A percentile compares a stretch with the other conserved stretches of the same genome.
Conservation (phyloP, 1,284 basidiomycete genomes). For the Cerioporus squamosus region DNA sequence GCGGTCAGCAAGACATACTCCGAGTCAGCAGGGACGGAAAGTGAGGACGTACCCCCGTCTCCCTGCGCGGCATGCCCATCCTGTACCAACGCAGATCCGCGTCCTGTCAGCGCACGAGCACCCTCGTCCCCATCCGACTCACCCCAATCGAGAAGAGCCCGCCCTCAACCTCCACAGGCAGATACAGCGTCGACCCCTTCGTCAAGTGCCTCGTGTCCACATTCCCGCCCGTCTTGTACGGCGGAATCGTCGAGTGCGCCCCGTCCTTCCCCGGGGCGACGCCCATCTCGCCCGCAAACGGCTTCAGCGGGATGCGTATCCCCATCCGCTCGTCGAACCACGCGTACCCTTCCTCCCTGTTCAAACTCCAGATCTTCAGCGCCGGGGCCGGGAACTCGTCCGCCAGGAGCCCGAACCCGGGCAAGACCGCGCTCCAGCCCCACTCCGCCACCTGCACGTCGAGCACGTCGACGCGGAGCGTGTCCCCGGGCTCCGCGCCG, state of each 20-base stretch:
- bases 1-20: background rate
- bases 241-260: conserved; percentile 63
- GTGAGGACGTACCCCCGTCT: conserved; percentile 58
- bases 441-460: conserved; percentile 54
- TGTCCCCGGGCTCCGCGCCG: conserved; percentile 56
- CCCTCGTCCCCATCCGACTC: conserved; percentile 24
- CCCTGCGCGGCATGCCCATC: conserved; percentile 71
- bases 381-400: conserved; percentile 56
- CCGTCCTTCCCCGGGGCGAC: conserved; percentile 57
- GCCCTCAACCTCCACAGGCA: conserved; percentile 64
- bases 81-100: conserved; percentile 39
- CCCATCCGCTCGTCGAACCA: conserved; percentile 53
- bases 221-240: conserved; percentile 64
- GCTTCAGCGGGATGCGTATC: conserved; percentile 51
- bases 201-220: conserved; percentile 61
- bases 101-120: too few species aligned
- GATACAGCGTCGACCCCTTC: conserved; percentile 54
- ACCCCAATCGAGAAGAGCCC: conserved; percentile 65
- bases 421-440: conserved; percentile 65
- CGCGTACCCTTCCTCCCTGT: conserved; percentile 41
- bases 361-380: conserved; percentile 55
- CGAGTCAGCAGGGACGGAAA: background rate
- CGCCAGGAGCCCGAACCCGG: conserved; percentile 60
- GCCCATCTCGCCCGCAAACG: conserved; percentile 71
- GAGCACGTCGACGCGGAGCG: conserved; percentile 60